Evolutionary conservation across 2,329 filamentous ascomycete genomes (phyloP), one percentile per base, ranked within the genome.

Genomic region (Chrysoporthe cubensis): DNA sequence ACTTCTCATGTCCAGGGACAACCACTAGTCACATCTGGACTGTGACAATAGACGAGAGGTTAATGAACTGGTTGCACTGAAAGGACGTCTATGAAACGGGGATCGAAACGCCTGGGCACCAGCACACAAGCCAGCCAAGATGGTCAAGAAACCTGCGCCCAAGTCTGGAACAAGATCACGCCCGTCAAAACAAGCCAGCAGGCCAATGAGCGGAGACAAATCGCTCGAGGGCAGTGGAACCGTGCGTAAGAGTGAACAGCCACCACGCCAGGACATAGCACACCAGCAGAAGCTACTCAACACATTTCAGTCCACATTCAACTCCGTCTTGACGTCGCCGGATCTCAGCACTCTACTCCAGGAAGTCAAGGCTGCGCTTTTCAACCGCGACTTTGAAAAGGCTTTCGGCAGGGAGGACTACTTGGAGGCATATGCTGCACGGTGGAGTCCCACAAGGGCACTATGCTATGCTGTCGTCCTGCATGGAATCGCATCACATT

Each of bases 371-470:
- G 84, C 88, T 11, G 92, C 95, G 71, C 84, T 98, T 9, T 98
- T 91, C 77, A 90, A 91, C 68, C 88, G 96, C 43, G 92, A 98
- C 77, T 99, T 98, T 78, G 84, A 84, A 18, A 81, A 83, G 18
- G 95, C 95, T 0, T 99, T 99, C 80, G 89, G 88, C 0, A 84
- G 84, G 57, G 84, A 88, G 66, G 88, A 91, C 61, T 87, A 90
- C 73, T 84, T 97, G 21, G 88, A 91, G 69, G 92, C 91, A 13
- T 99, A 99, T 81, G 93, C 93, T 7, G 87, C 93, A 65, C 83
- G 96, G 73, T 99, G 95, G 94, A 97, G 94, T 78, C 92, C 95
- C 1, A 91, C 92, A 64, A 85, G 96, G 65, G 91, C 94, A 0
- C 80, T 98, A 62, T 93, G 90, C 71, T 99, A 98, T 79, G 83